Percentiles rank a stretch among this genome's conserved stretches.
Conservation (phyloP, 1,284 basidiomycete species). For the Agaricales sp. region DNA sequence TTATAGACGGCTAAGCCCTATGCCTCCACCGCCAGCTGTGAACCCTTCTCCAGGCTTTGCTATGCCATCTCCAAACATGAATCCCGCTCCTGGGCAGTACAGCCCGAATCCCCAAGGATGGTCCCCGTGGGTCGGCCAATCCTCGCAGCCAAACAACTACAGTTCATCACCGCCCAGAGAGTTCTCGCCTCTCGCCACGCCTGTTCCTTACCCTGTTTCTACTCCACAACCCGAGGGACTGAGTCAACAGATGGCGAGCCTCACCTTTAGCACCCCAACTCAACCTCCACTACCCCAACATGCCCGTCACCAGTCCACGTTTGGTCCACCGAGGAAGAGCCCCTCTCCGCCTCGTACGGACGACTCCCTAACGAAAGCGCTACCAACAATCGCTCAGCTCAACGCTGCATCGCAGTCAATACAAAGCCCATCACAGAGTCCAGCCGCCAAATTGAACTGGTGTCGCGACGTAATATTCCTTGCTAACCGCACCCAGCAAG, state of each 20-base stretch:
- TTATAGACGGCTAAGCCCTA: conserved; percentile 5
- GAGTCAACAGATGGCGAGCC: conserved; percentile 13
- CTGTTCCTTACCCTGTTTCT: conserved; percentile 15
- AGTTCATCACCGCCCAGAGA: conserved; percentile 12
- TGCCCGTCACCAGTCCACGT: conserved; percentile 13
- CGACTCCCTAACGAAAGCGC: conserved; percentile 9
- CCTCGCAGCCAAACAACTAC: conserved; percentile 2
- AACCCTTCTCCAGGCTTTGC: conserved; percentile 15
- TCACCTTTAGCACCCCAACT: conserved; percentile 11
- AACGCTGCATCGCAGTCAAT: conserved; percentile 28
- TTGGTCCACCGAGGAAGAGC: conserved; percentile 7
- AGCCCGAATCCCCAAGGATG: neutral
- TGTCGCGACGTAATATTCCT: conserved; percentile 71
- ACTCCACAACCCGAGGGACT: conserved; percentile 11
- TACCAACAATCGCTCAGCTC: conserved; percentile 34
- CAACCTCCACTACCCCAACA: conserved; percentile 12
- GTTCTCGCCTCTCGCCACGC: conserved; percentile 3
- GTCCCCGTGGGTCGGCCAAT: neutral
- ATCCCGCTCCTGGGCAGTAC: neutral
- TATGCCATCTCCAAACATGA: neutral
- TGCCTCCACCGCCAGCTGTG: conserved; percentile 14
- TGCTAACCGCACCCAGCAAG: conserved; percentile 49
- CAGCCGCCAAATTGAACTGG: conserved; percentile 60
- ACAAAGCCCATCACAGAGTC: conserved; percentile 43
- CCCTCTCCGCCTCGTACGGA: conserved; percentile 4